Base-by-base conservation (phyloP, 257 asterid species). In the Cinchona pubescens region DNA sequence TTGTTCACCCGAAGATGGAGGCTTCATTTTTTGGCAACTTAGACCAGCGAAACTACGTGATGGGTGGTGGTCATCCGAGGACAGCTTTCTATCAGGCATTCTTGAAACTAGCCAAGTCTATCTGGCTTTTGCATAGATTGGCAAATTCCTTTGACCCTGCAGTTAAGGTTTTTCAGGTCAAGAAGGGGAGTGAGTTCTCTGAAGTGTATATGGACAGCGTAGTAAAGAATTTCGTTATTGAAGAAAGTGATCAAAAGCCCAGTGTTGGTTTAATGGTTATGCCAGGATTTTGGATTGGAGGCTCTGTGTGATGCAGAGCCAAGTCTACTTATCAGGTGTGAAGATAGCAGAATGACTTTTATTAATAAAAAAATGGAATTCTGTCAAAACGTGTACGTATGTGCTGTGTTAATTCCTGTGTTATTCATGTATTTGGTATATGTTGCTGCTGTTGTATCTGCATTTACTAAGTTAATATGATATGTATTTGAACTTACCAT, bases 281-380 rank as follows among this genome's bases (percentile, higher is more conserved):
- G 97, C 99, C 99, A 1, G 99, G 99, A 13, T 95, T 95, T 76
- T 92, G 97, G 96, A 89, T 91, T 55, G 92, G 92, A n/a, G 98
- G 97, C 71, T 87, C 89, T 68, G 89, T n/a, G n/a, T 89, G 75
- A 90, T 95, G 77, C 98, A 87, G 79, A 79, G 96, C 80, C 96
- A 88, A 85, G 99, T 92, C 78, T 95, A 95, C 81, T 87, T 90
- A 56, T 91, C 91, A 1, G 99, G 93, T 37, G 77, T 92, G 79
- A 90, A 88, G 79, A 88, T 87, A 15, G 75, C 77, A 1, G 99
- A 91, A 67, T 92, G 86, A 92, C 72, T 42, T 34, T 42, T 49
- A 12, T 76, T 48, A 12, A 62, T 30, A 71, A 61, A 12, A 21
- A 21, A n/a, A 18, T 74, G 78, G 9, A 61, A 62, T 35, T 62